Base-by-base conservation (phyloP, 2,329 filamentous ascomycete genomes). In the Macrophomina phaseolina region DNA sequence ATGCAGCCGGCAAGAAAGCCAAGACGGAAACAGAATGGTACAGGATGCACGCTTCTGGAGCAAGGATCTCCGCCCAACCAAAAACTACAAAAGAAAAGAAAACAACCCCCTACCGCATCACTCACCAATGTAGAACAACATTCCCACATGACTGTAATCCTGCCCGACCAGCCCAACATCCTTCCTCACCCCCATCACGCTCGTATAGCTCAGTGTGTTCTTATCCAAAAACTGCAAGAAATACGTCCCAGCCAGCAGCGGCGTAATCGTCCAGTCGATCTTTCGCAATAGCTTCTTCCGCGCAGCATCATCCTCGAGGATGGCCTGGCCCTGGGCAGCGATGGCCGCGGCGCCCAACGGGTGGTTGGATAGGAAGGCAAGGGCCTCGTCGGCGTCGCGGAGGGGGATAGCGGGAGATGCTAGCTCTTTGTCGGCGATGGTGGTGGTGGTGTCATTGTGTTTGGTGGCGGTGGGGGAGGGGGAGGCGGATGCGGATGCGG, bases 191-290 rank as follows among this genome's bases (percentile, higher is more conserved):
- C 87, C 87, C 70, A 90, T 90, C 9, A 90, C 85, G 0, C 87
- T 88, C 2, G 86, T 86, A 70, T 89, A 90, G 2, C 78, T 81
- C 1, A 90, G 79, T 0, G 86, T 87, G 0, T 86, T 84, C 74
- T 90, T 90, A 77, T 90, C 88, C 8, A 89, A 79, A 14, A 83
- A 84, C 70, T 90, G 88, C 0, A 90, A 80, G 72, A 87, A 89
- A 75, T 90, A 90, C 28, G 89, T 85, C 5, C 81, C 81, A 11
- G 89, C 78, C 66, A 90, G 67, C 34, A 68, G 60, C 52, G 64
- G 64, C 32, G 58, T 51, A 49, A 67, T 68, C 11, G 46, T 66
- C 62, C 66, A 64, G 53, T 65, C 66, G 5, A 65, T 66, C 62
- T 67, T 65, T 28, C 66, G 66, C 46, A 60, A 9, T 36, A 68